Percentiles rank a stretch among this genome's conserved stretches.
Evolutionary conservation across 2,329 filamentous ascomycete species (phyloP).

Genomic region (Sclerotinia glacialis): DNA sequence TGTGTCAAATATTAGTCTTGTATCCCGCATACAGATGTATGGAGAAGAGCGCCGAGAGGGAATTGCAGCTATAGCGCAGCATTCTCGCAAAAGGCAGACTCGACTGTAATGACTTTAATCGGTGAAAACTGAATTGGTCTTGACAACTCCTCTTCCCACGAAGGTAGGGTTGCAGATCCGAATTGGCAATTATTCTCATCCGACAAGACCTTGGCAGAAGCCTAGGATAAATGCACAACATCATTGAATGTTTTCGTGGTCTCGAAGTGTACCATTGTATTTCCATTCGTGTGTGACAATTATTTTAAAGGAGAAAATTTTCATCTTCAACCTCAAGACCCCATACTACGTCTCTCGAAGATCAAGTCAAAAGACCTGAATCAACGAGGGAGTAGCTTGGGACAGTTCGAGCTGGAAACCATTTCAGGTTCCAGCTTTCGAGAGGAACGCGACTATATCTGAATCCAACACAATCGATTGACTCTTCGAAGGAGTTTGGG

Average conservation of each 20-base stretch:
- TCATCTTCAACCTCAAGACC: conserved; percentile 75
- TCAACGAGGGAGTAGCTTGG: conserved; percentile 57
- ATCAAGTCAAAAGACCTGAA: conserved; percentile 49
- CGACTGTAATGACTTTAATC: conserved; percentile 73
- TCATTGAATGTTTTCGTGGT: conserved; percentile 30
- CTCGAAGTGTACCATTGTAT: conserved; percentile 37
- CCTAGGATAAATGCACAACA: conserved; percentile 48
- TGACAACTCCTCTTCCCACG: conserved; percentile 33
- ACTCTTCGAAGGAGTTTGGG: conserved; percentile 30
- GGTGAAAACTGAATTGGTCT: conserved; percentile 54
- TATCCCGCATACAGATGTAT: conserved; percentile 63
- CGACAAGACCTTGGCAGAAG: conserved; percentile 68
- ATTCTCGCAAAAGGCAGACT: conserved; percentile 88
- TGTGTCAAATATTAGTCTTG: conserved; percentile 74
- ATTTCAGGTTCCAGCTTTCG: conserved; percentile 54
- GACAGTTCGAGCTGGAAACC: conserved; percentile 78
- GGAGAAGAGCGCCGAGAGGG: conserved; percentile 76
- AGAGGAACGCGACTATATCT: conserved; percentile 75
- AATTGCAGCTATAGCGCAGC: conserved; percentile 89
- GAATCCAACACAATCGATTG: conserved; percentile 36
- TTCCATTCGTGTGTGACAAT: conserved; percentile 56
- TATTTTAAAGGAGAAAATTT: conserved; percentile 70
- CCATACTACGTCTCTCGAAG: conserved; percentile 59
- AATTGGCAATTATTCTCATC: conserved; percentile 56
- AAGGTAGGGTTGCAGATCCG: conserved; percentile 26